These are phyloP conservation scores for Pavlovales sp. DNA, from an alignment of 208 protist species.

Conservation along the genomic window DNA sequence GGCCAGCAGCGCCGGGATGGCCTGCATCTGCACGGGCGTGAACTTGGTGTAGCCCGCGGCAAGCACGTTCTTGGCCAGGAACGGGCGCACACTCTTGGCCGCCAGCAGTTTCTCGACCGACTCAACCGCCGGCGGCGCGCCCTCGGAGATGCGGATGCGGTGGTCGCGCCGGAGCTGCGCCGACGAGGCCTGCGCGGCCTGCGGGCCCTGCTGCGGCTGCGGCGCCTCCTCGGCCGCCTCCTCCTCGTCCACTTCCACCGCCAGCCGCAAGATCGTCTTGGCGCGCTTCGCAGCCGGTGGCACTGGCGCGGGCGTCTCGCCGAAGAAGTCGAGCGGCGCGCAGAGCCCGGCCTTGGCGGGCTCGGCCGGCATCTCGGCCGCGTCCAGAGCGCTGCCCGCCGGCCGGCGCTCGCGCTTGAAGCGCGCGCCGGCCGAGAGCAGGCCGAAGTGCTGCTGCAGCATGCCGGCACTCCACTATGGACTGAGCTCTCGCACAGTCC, in stretches of 20 bases:
- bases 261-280: background rate
- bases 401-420: background rate
- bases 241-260: background rate
- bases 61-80: background rate
- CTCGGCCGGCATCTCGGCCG: background rate
- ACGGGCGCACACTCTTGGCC: background rate
- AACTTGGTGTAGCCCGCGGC: slow-evolving; percentile 26
- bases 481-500: no score
- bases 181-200: background rate
- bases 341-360: background rate
- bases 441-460: background rate
- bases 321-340: slow-evolving; percentile 15
- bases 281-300: background rate
- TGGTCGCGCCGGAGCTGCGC: slow-evolving; percentile 3
- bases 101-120: background rate
- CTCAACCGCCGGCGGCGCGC: background rate
- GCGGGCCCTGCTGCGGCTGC: background rate
- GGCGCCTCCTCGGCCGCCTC: background rate
- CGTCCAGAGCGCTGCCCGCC: background rate
- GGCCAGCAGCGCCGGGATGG: slow-evolving; percentile 14
- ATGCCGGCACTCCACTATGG: no score
- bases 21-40: slow-evolving; percentile 57
- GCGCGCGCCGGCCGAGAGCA: background rate
- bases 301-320: background rate
- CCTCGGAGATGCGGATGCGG: slow-evolving; percentile 26